A percentile compares a stretch with the other conserved stretches of the same genome.
Evolutionary conservation across 768 basidiomycete genomes (phyloP).

Genomic region (Serpula lacrymans): DNA sequence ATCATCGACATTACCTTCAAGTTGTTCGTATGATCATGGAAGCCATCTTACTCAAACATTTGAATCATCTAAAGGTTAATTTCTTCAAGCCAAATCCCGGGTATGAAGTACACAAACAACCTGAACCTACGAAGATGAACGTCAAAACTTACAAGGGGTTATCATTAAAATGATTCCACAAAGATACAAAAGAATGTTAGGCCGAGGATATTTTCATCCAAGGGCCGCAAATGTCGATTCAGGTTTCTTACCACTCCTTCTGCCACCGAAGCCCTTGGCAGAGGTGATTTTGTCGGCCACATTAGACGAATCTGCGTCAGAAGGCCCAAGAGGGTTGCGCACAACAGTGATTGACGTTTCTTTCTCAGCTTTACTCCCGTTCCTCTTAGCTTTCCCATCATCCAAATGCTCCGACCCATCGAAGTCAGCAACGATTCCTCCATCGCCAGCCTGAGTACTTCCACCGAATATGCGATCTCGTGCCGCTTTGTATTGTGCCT

Average conservation of each 20-base stretch:
- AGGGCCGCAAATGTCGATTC: no score
- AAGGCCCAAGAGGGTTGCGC: constrained; percentile 33
- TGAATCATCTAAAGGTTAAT: no score
- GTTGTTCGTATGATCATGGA: no score
- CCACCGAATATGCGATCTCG: constrained; percentile 68
- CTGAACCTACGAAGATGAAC: no score
- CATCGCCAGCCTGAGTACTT: constrained; percentile 11
- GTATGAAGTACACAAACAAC: no score
- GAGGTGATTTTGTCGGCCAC: constrained; percentile 8
- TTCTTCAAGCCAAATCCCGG: no score
- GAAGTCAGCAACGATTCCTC: neutral
- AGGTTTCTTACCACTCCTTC: constrained; percentile 16
- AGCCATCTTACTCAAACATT: no score
- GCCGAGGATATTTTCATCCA: no score
- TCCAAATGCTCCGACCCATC: neutral
- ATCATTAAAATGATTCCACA: no score
- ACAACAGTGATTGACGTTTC: constrained; percentile 12
- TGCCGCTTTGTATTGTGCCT: constrained; percentile 71
- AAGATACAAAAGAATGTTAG: no score
- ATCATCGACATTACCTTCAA: no score
- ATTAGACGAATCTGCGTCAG: constrained; percentile 3
- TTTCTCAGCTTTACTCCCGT: neutral
- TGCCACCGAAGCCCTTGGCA: constrained; percentile 26
- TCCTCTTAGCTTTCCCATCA: constrained; percentile 1
- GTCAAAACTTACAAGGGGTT: no score